Conservation (phyloP, 768 basidiomycete genomes). For the Suillus bovinus region DNA sequence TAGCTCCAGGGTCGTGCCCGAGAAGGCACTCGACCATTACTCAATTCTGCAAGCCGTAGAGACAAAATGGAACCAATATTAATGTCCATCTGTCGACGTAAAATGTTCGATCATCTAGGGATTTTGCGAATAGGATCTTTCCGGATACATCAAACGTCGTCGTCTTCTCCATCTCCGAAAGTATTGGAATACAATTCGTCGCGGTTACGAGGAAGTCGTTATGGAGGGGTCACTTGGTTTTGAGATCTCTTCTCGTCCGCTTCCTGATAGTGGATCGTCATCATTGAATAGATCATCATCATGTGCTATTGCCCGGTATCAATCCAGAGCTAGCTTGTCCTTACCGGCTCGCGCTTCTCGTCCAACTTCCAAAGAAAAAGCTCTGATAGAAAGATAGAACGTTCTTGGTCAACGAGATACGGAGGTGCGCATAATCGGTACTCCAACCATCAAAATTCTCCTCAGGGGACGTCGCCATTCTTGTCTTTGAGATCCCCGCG, state of each 20-base stretch:
- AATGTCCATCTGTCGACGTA: not conserved
- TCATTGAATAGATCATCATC: constrained; percentile 1
- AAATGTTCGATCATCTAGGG: not conserved
- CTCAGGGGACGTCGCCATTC: not conserved
- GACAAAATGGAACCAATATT: not conserved
- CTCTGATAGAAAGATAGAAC: not conserved
- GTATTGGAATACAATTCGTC: not conserved
- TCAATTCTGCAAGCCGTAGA: not conserved
- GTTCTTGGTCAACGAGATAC: not conserved
- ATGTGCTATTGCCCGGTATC: not conserved
- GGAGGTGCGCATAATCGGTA: not conserved
- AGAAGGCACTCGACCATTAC: not conserved
- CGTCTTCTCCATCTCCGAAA: not conserved
- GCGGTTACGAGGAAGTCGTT: not conserved
- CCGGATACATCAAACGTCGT: not conserved
- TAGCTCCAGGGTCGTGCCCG: not conserved
- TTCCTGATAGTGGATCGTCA: not conserved
- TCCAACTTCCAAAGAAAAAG: not conserved
- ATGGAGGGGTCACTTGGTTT: not conserved
- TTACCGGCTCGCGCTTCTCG: constrained; percentile 1
- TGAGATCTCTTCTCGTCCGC: not conserved
- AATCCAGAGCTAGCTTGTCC: not conserved
- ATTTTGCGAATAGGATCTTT: not conserved
- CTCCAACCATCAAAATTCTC: not conserved
- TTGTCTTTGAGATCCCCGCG: not conserved